phyloP scores from a whole-genome alignment of 2,329 filamentous ascomycete species.

The Thielaviopsis ethacetica region DNA sequence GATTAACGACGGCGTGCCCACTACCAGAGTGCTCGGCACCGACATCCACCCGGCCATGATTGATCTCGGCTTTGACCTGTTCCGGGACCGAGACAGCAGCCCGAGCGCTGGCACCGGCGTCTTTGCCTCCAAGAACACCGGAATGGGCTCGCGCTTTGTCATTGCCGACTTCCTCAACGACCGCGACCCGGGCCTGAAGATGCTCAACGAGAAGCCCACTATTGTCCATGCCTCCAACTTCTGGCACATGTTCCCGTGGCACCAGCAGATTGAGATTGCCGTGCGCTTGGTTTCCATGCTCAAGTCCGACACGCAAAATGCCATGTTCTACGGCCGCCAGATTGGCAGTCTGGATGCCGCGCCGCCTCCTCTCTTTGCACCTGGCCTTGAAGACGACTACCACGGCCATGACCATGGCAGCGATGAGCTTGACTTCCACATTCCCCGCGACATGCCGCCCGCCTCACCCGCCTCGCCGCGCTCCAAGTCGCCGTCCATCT shows the following conservation, averaged over 20 bases:
- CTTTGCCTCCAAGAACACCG: constrained; percentile 11
- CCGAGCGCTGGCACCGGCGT: background rate
- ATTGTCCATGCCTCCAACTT: constrained; percentile 33
- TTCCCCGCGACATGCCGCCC: background rate
- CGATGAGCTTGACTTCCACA: background rate
- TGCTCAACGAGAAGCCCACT: constrained; percentile 25
- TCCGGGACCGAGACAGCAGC: constrained; percentile 29
- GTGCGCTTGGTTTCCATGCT: constrained; percentile 29
- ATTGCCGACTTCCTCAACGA: constrained; percentile 32
- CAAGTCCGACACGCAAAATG: constrained; percentile 26
- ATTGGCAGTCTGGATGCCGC: constrained; percentile 22
- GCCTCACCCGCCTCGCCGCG: background rate
- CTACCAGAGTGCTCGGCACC: constrained; percentile 30
- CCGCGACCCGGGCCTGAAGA: constrained; percentile 20
- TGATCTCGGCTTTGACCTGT: constrained; percentile 46
- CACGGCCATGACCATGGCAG: no score
- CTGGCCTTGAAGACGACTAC: no score
- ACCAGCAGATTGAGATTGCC: constrained; percentile 28
- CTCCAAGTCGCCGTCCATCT: constrained; percentile 2
- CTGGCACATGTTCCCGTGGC: constrained; percentile 33
- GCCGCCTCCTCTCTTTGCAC: background rate
- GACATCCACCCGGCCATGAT: constrained; percentile 35
- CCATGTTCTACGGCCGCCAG: constrained; percentile 35
- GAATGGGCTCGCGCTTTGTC: constrained; percentile 32
- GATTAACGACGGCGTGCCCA: constrained; percentile 31